Evolutionary conservation across 345 rosid species (phyloP), one percentile per base, ranked within the genome.

Genomic region (Eucalyptus erythrocorys): DNA sequence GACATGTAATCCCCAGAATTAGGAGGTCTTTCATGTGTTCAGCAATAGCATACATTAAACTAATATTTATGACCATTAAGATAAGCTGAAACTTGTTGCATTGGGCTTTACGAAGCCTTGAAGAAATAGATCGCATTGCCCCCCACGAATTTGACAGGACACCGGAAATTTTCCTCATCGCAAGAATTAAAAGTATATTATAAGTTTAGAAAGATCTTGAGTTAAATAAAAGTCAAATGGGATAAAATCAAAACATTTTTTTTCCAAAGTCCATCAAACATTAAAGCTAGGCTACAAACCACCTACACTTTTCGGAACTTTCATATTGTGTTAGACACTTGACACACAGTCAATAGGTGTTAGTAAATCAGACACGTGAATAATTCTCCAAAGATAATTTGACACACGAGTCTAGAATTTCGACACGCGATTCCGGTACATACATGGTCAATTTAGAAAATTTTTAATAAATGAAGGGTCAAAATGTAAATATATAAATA

Each of bases 391-490:
- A 5, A 51, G 24, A 51, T 51, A 51, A 4, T 51, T 51, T 51
- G 57, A 51, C 26, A 51, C 5, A 8, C 24, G 2, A 51, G 26
- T 19, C 10, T 51, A 7, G 57, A 51, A 51, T 19, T 51, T 0
- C 19, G 5, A 51, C 24, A 51, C 1, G 26, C 2, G 0, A 51
- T 51, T 51, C 9, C 0, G 0, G 4, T 7, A 51, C 4, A 2
- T 51, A 19, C 57, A 51, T 1, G 10, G 5, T 51, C 26, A 51
- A 51, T 51, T 51, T 51, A 19, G 57, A 51, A 51, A 4, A 51
- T 51, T 51, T 51, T 51, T 10, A 51, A 51, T 51, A 51, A 21
- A 51, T 51, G 57, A 51, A 51, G 1, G 4, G 9, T 51, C 22
- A 51, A 51, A 51, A 51, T 51, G 26, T 51, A 51, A 51, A 51